Evolutionary conservation across 805 yeast genomes (phyloP).

Genomic region (Saccharomycopsis sp.): DNA sequence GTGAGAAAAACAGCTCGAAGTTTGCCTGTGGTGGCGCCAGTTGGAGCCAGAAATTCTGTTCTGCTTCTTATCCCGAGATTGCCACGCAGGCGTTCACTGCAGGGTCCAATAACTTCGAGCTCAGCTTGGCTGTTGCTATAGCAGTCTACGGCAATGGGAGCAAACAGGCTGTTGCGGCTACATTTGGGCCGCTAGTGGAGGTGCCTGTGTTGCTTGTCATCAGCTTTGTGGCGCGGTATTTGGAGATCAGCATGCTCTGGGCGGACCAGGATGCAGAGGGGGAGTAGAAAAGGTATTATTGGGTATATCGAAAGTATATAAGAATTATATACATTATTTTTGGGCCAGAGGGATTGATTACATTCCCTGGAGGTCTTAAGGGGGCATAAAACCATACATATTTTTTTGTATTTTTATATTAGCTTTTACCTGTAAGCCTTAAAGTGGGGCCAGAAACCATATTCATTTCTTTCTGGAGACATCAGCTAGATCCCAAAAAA

Average conservation of each 20-base stretch:
- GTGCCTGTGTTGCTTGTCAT: conserved; percentile 43
- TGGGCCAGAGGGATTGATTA: no score
- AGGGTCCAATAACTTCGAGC: conserved; percentile 52
- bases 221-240: conserved; percentile 33
- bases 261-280: not conserved
- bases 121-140: conserved; percentile 48
- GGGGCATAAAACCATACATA: no score
- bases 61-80: conserved; percentile 35
- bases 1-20: conserved; percentile 28
- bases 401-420: no score
- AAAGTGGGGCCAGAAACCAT: no score
- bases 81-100: conserved; percentile 51
- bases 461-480: no score
- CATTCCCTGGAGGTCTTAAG: no score
- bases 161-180: conserved; percentile 49
- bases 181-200: conserved; percentile 55
- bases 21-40: conserved; percentile 19
- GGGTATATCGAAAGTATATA: not conserved
- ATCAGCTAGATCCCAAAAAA: no score
- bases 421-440: no score
- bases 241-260: conserved; percentile 22
- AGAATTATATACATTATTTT: no score
- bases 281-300: not conserved
- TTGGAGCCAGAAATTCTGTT: conserved; percentile 29
- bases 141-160: conserved; percentile 46